These are phyloP conservation scores for Hymenoscyphus fraxineus DNA, from an alignment of 2,329 filamentous ascomycete species.

Conservation along the genomic window DNA sequence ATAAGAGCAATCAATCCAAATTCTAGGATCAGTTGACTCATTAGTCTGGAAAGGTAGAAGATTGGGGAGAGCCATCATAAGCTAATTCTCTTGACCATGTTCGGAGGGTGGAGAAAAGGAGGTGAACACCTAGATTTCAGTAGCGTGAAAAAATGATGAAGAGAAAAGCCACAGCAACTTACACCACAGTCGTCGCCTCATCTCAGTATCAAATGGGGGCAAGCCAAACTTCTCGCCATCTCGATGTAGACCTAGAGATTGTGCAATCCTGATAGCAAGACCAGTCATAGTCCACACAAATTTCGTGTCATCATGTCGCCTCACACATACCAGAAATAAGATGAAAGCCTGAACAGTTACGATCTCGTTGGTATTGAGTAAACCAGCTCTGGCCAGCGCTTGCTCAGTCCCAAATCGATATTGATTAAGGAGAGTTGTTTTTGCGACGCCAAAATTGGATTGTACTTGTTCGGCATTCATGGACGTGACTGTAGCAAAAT, in stretches of 20 bases:
- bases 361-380: constrained; percentile 51
- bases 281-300: constrained; percentile 56
- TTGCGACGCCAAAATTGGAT: constrained; percentile 41
- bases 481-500: constrained; percentile 49
- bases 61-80: too few relatives aligned
- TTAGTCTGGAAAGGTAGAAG: too few relatives aligned
- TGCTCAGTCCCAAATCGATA: constrained; percentile 54
- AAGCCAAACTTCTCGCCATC: constrained; percentile 53
- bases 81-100: too few relatives aligned
- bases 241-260: constrained; percentile 57
- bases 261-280: constrained; percentile 54
- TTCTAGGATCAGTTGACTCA: too few relatives aligned
- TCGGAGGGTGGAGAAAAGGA: too few relatives aligned
- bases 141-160: too few relatives aligned
- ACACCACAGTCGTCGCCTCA: constrained; percentile 55
- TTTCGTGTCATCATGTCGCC: constrained; percentile 42
- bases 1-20: too few relatives aligned
- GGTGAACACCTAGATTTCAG: too few relatives aligned
- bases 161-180: background rate
- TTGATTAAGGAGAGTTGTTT: constrained; percentile 41
- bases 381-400: constrained; percentile 50
- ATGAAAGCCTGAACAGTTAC: constrained; percentile 53
- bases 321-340: constrained; percentile 51
- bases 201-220: constrained; percentile 57
- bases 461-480: constrained; percentile 34